Evolutionary conservation across 768 basidiomycete species (phyloP).

Genomic region (Suillus fuscotomentosus): DNA sequence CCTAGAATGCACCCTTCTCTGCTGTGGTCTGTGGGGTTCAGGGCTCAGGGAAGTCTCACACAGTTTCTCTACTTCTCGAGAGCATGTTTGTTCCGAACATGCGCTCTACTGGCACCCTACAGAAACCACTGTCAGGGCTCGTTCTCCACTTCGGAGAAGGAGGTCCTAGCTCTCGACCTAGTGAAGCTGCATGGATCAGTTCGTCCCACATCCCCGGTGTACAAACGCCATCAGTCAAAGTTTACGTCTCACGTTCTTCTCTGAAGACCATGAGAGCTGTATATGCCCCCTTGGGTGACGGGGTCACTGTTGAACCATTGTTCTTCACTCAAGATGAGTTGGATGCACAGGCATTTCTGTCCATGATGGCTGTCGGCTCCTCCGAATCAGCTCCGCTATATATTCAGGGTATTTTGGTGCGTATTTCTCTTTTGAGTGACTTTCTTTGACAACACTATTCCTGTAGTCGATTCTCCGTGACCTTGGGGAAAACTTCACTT

Average conservation of each 20-base stretch:
- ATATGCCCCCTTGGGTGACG: constrained; percentile 49
- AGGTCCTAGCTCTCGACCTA: constrained; percentile 53
- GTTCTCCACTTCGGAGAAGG: constrained; percentile 73
- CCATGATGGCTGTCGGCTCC: constrained; percentile 71
- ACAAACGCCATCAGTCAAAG: constrained; percentile 34
- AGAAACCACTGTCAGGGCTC: constrained; percentile 58
- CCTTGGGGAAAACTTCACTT: constrained; percentile 59
- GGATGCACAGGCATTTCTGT: constrained; percentile 66
- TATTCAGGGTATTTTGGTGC: constrained; percentile 64
- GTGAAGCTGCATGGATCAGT: constrained; percentile 66
- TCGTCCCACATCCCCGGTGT: constrained; percentile 34
- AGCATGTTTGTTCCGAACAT: constrained; percentile 62
- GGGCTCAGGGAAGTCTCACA: constrained; percentile 76
- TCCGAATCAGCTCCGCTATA: constrained; percentile 65
- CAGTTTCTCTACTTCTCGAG: constrained; percentile 65
- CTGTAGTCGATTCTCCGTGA: constrained; percentile 58
- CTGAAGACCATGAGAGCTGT: constrained; percentile 58
- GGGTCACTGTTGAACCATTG: constrained; percentile 54
- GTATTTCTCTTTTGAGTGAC: constrained; percentile 16
- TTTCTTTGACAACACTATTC: constrained; percentile 2
- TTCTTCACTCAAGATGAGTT: constrained; percentile 58
- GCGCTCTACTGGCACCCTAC: constrained; percentile 46
- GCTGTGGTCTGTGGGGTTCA: constrained; percentile 77
- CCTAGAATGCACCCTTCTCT: constrained; percentile 71
- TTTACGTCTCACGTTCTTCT: constrained; percentile 62